phyloP scores from a whole-genome alignment of 169 alveolate species.

The Cryptosporidium canis region DNA sequence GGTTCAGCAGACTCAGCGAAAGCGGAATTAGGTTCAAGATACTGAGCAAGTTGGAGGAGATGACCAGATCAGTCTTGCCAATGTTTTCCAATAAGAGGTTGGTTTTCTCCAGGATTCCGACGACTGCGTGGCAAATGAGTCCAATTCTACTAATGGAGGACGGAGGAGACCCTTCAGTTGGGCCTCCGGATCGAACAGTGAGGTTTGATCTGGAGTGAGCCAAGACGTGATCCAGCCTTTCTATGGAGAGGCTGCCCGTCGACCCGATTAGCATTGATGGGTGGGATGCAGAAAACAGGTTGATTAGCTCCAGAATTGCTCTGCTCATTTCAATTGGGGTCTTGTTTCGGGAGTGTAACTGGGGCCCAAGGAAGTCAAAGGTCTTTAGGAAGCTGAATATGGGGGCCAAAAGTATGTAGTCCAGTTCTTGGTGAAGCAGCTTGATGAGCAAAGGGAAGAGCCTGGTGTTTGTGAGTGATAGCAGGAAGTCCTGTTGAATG shows the following conservation, averaged over 20 bases:
- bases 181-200: not conserved
- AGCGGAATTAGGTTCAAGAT: not conserved
- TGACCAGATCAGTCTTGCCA: not conserved
- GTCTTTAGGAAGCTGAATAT: slow-evolving; percentile 6
- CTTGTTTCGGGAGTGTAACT: not conserved
- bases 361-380: not conserved
- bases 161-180: not conserved
- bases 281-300: slow-evolving; percentile 28
- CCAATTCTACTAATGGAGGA: slow-evolving; percentile 30
- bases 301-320: slow-evolving; percentile 40
- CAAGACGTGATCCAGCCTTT: not conserved
- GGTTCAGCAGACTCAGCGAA: not conserved
- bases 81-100: not conserved
- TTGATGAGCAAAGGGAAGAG: slow-evolving; percentile 19
- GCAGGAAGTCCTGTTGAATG: slow-evolving; percentile 52
- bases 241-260: slow-evolving; percentile 1
- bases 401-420: slow-evolving; percentile 63
- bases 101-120: not conserved
- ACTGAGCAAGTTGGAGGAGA: not conserved
- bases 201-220: not conserved
- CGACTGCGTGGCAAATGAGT: slow-evolving; percentile 12
- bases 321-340: not conserved
- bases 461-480: slow-evolving; percentile 42
- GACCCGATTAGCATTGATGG: slow-evolving; percentile 27
- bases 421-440: slow-evolving; percentile 40